Conservation (phyloP, 768 basidiomycete species). For the Hericium alpestre region DNA sequence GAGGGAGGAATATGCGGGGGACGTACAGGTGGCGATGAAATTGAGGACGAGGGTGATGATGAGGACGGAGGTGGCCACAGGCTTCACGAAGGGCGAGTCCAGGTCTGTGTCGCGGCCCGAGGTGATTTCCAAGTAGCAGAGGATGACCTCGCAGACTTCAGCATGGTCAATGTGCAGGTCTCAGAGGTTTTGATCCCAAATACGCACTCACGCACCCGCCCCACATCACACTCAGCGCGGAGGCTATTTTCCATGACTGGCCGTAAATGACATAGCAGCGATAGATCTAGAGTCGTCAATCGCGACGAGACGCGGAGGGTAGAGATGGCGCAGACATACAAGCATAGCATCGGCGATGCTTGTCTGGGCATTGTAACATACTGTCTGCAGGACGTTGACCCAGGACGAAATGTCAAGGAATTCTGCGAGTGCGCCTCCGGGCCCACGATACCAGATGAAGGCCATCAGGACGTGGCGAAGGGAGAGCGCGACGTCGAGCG, state of each 20-base stretch:
- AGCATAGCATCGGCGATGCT: conserved; percentile 34
- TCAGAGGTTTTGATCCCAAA: conserved; percentile 1
- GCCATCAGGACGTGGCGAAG: conserved; percentile 33
- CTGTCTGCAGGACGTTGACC: conserved; percentile 34
- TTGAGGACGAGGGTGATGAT: neutral
- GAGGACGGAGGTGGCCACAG: neutral
- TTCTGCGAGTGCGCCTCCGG: conserved; percentile 20
- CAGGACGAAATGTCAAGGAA: conserved; percentile 27
- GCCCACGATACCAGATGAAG: conserved; percentile 24
- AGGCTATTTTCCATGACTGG: conserved; percentile 11
- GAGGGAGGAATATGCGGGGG: too few relatives aligned
- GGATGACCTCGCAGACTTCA: conserved; percentile 5
- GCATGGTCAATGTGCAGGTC: neutral
- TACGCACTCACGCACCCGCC: conserved; percentile 7
- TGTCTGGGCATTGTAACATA: conserved; percentile 30
- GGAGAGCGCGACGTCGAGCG: conserved; percentile 29
- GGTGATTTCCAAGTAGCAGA: conserved; percentile 5
- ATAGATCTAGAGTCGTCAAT: conserved; percentile 6
- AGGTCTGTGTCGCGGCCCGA: neutral
- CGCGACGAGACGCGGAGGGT: too few relatives aligned
- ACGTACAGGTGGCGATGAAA: neutral
- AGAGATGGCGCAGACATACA: conserved; percentile 15
- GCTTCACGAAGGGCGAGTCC: neutral
- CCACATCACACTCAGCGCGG: conserved; percentile 14
- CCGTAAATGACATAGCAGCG: conserved; percentile 19